A percentile compares a stretch with the other conserved stretches of the same genome.
These are phyloP conservation scores for Stemphylium lycopersici DNA, from an alignment of 2,329 filamentous ascomycete genomes.

Conservation along the genomic window DNA sequence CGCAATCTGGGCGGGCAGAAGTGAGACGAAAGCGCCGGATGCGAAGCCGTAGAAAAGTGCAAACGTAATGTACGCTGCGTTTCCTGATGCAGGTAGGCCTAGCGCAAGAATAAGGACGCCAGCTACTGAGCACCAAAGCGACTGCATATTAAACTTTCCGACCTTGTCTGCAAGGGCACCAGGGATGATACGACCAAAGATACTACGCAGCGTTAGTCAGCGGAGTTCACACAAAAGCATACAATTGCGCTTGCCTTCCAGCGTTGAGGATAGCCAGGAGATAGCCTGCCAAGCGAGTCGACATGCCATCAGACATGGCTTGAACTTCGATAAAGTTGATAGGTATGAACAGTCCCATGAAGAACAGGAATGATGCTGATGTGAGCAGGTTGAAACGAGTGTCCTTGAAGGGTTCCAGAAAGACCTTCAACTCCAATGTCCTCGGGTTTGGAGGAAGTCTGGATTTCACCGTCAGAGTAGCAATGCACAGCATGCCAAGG, in stretches of 20 bases:
- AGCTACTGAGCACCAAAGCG: conserved; percentile 40
- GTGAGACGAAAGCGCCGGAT: conserved; percentile 60
- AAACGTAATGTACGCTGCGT: conserved; percentile 54
- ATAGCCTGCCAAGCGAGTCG: conserved; percentile 55
- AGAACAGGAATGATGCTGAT: conserved; percentile 61
- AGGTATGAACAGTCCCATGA: conserved; percentile 67
- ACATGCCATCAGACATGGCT: conserved; percentile 57
- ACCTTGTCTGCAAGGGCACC: conserved; percentile 61
- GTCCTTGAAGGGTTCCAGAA: conserved; percentile 45
- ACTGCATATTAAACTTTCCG: conserved; percentile 59
- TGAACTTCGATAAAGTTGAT: conserved; percentile 55
- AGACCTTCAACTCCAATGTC: conserved; percentile 36
- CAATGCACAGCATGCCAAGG: conserved; percentile 62
- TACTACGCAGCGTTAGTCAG: conserved; percentile 32
- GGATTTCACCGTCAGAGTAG: conserved; percentile 60
- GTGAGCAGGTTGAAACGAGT: conserved; percentile 53
- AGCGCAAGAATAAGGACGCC: conserved; percentile 56
- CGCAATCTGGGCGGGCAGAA: conserved; percentile 53
- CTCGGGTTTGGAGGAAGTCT: conserved; percentile 52
- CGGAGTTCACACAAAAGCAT: background rate
- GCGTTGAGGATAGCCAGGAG: conserved; percentile 60
- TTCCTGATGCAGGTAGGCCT: conserved; percentile 53
- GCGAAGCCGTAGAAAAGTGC: conserved; percentile 59
- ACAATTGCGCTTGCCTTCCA: conserved; percentile 52
- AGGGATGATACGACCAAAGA: conserved; percentile 63